Conservation (phyloP, 2,329 filamentous ascomycete species). For the Talaromyces sp. region DNA sequence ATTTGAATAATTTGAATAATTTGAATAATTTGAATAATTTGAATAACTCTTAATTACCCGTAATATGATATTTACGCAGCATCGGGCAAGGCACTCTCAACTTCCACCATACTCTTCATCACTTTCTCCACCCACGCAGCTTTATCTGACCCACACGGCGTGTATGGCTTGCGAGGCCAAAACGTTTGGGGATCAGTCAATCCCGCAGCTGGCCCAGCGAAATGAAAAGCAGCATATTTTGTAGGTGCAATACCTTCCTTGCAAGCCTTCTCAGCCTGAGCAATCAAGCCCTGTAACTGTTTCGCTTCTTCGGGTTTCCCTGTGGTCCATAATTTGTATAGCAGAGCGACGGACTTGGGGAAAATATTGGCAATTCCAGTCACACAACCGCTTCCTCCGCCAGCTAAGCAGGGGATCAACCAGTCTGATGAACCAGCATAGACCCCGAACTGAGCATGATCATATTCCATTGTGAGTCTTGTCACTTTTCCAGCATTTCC, state of each 20-base stretch:
- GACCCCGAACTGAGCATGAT: conserved; percentile 46
- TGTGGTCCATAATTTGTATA: conserved; percentile 47
- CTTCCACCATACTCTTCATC: conserved; percentile 29
- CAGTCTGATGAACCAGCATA: conserved; percentile 52
- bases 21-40: too few species aligned
- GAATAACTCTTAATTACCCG: too few species aligned
- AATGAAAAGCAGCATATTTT: conserved; percentile 52
- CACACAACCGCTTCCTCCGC: conserved; percentile 48
- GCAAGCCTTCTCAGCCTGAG: conserved; percentile 55
- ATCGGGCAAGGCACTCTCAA: conserved; percentile 18
- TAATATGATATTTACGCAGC: conserved; percentile 16
- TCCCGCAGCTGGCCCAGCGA: conserved; percentile 44
- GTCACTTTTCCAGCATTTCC: conserved; percentile 33
- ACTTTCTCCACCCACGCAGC: conserved; percentile 50
- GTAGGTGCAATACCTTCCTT: conserved; percentile 53
- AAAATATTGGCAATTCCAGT: conserved; percentile 54
- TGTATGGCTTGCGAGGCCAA: conserved; percentile 50
- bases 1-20: too few species aligned
- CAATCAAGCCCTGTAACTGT: conserved; percentile 47
- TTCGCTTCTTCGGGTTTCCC: conserved; percentile 44
- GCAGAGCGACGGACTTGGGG: conserved; percentile 44
- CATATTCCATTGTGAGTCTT: conserved; percentile 38
- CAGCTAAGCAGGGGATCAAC: conserved; percentile 45
- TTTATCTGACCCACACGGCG: conserved; percentile 39
- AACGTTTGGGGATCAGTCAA: conserved; percentile 41